phyloP scores from a whole-genome alignment of 2,329 filamentous ascomycete species.

The Fusarium hostae region DNA sequence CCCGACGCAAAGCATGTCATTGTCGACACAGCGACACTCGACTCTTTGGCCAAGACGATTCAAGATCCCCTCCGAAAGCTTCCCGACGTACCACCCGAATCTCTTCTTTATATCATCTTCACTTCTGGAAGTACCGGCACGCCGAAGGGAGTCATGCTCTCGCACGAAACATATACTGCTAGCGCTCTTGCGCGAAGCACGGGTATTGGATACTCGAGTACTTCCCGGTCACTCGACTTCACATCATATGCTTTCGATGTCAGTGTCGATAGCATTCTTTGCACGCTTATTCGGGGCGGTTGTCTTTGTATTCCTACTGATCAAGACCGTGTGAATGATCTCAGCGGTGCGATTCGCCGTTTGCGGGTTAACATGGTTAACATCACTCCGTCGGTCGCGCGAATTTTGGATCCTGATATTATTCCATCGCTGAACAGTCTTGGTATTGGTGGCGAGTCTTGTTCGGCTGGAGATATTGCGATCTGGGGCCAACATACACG shows the following conservation, averaged over 20 bases:
- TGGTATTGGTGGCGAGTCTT: slow-evolving; percentile 62
- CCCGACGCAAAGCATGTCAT: slow-evolving; percentile 32
- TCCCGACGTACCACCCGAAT: slow-evolving; percentile 54
- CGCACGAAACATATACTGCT: slow-evolving; percentile 59
- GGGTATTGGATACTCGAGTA: slow-evolving; percentile 53
- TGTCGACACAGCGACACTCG: slow-evolving; percentile 26
- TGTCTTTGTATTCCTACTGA: slow-evolving; percentile 67
- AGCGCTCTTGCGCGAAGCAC: slow-evolving; percentile 45
- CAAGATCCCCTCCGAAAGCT: slow-evolving; percentile 38
- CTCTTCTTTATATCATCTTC: slow-evolving; percentile 68
- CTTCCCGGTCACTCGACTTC: slow-evolving; percentile 59
- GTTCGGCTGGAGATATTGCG: slow-evolving; percentile 62
- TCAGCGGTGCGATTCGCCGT: slow-evolving; percentile 58
- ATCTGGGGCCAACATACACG: slow-evolving; percentile 59
- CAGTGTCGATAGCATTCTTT: slow-evolving; percentile 65
- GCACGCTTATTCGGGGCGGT: slow-evolving; percentile 61
- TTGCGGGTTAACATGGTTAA: slow-evolving; percentile 59
- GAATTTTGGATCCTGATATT: slow-evolving; percentile 58
- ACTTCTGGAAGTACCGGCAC: slow-evolving; percentile 73
- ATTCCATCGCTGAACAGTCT: slow-evolving; percentile 60
- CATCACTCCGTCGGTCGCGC: slow-evolving; percentile 62
- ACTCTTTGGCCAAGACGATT: slow-evolving; percentile 23
- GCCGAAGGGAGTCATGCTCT: slow-evolving; percentile 70
- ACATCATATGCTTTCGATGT: slow-evolving; percentile 66
- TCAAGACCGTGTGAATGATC: slow-evolving; percentile 62